Conservation (phyloP, 352 stramenopile species). For the Blastocystis sp. region DNA sequence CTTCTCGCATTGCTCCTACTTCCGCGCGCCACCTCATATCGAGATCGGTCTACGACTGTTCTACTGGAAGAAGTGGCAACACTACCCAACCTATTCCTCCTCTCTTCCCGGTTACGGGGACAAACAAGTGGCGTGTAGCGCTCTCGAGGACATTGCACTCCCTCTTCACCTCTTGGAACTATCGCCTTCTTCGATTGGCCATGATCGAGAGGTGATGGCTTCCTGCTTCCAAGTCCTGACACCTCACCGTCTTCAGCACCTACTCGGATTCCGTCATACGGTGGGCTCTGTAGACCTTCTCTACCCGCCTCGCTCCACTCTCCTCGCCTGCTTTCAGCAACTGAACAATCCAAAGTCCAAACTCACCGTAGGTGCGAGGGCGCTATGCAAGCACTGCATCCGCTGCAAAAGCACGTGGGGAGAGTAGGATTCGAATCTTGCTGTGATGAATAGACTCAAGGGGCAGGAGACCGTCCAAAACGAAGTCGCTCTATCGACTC, state of each 20-base stretch:
- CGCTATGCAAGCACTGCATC: slow-evolving; percentile 83
- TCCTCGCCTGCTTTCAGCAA: slow-evolving; percentile 4
- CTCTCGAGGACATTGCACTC: no score
- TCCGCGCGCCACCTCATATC: slow-evolving; percentile 32
- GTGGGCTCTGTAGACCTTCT: slow-evolving; percentile 29
- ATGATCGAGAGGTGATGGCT: no score
- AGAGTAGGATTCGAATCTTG: slow-evolving; percentile 75
- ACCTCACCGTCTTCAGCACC: slow-evolving; percentile 19
- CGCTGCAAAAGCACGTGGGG: slow-evolving; percentile 81
- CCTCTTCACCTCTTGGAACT: no score
- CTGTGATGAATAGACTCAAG: slow-evolving; percentile 71
- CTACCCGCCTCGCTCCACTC: background rate
- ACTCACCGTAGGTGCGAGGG: slow-evolving; percentile 82
- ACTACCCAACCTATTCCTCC: background rate
- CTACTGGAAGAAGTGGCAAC: slow-evolving; percentile 13
- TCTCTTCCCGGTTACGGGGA: slow-evolving; percentile 38
- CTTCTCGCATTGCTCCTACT: slow-evolving; percentile 17
- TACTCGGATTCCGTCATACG: slow-evolving; percentile 53
- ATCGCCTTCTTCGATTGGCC: no score
- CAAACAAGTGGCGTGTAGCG: background rate
- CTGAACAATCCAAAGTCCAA: slow-evolving; percentile 58
- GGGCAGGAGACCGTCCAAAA: slow-evolving; percentile 83
- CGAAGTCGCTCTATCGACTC: slow-evolving; percentile 78
- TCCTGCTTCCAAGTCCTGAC: no score
- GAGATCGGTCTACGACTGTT: slow-evolving; percentile 20